These are phyloP conservation scores for Microdochium bolleyi DNA, from an alignment of 2,329 filamentous ascomycete species.

Conservation along the genomic window DNA sequence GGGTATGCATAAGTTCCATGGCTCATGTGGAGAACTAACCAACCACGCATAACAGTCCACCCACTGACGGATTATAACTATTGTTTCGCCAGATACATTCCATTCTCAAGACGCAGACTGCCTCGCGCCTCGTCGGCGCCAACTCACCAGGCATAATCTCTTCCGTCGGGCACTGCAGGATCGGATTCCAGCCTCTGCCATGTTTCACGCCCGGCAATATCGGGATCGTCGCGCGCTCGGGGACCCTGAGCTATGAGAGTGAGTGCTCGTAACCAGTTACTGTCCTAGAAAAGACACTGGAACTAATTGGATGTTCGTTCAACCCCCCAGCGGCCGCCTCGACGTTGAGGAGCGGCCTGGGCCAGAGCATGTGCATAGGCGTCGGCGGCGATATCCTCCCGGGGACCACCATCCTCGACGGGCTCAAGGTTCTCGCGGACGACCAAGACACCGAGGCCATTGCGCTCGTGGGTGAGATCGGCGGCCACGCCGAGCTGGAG, in stretches of 20 bases:
- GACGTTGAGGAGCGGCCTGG: conserved; percentile 59
- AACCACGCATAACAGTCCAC: too few species aligned
- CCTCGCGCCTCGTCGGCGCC: conserved; percentile 61
- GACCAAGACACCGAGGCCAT: conserved; percentile 65
- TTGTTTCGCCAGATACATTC: conserved; percentile 48
- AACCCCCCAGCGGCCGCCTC: conserved; percentile 52
- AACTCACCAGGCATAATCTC: conserved; percentile 72
- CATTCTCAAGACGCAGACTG: conserved; percentile 61
- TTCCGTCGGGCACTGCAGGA: conserved; percentile 53
- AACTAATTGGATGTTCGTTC: too few species aligned
- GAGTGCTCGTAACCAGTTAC: conserved; percentile 2
- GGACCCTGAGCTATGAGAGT: conserved; percentile 64
- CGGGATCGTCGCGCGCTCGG: conserved; percentile 66
- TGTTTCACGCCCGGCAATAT: conserved; percentile 63
- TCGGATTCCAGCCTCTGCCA: conserved; percentile 64
- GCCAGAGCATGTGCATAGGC: conserved; percentile 65
- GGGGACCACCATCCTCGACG: conserved; percentile 68
- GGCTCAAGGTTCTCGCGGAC: conserved; percentile 55
- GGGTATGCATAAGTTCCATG: conserved; percentile 35
- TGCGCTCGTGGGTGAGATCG: conserved; percentile 65
- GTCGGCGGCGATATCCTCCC: conserved; percentile 67
- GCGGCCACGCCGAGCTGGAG: conserved; percentile 60
- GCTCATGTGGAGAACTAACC: too few species aligned
- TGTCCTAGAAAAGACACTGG: too few species aligned
- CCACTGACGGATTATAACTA: background rate